phyloP scores from a whole-genome alignment of 495 filamentous ascomycete genomes.

The Thermothielavioides terrestris region DNA sequence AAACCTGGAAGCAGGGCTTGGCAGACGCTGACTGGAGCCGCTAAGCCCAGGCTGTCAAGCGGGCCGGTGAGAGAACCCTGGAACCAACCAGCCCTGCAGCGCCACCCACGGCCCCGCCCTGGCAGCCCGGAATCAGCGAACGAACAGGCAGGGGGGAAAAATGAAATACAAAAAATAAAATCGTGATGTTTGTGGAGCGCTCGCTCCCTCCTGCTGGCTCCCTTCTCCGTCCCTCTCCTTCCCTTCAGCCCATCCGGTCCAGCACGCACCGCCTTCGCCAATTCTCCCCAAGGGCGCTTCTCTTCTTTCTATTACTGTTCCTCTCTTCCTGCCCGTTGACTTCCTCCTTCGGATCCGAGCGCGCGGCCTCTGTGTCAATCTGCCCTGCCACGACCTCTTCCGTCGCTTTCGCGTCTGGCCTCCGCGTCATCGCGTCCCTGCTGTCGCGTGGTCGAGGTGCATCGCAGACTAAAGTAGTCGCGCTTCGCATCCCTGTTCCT shows the following conservation, averaged over 20 bases:
- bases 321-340: slow-evolving; percentile 20
- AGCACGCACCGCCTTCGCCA: slow-evolving; percentile 33
- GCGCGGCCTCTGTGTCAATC: slow-evolving; percentile 14
- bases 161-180: slow-evolving; percentile 15
- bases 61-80: slow-evolving; percentile 1
- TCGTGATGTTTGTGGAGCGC: slow-evolving; percentile 25
- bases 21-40: not conserved
- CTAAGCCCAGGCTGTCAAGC: no score
- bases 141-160: no score
- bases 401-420: not conserved
- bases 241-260: slow-evolving; percentile 15
- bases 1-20: not conserved
- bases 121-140: slow-evolving; percentile 25
- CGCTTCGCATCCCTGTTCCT: not conserved
- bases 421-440: not conserved
- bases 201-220: slow-evolving; percentile 7
- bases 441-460: slow-evolving; percentile 1
- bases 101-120: not conserved
- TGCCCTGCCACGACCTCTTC: not conserved
- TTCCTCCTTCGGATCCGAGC: slow-evolving; percentile 20
- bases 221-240: slow-evolving; percentile 4
- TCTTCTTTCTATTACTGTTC: slow-evolving; percentile 30
- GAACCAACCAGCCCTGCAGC: slow-evolving; percentile 11
- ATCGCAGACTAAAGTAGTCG: not conserved
- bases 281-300: slow-evolving; percentile 28